Conservation (phyloP, 257 asterid genomes). For the Solanum lycopersicoides region DNA sequence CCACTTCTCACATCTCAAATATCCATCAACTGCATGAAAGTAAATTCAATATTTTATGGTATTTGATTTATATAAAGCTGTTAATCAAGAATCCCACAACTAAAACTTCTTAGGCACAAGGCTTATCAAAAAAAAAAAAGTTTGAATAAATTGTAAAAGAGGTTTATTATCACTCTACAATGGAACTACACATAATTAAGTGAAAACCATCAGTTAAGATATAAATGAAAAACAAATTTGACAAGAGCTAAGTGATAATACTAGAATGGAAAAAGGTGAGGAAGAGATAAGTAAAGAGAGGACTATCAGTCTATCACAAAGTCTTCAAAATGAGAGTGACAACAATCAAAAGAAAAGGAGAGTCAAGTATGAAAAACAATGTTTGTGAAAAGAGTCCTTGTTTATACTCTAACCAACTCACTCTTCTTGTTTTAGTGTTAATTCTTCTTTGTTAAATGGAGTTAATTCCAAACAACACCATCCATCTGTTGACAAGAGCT, state of each 20-base stretch:
- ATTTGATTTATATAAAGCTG: not conserved
- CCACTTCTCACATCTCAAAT: not conserved
- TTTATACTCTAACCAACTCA: not conserved
- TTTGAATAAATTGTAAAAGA: no score
- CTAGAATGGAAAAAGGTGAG: not conserved
- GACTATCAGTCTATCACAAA: not conserved
- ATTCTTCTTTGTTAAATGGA: not conserved
- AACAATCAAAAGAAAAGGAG: not conserved
- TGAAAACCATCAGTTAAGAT: not conserved
- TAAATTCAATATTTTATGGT: not conserved
- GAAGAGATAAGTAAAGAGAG: not conserved
- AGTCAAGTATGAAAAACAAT: not conserved
- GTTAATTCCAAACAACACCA: not conserved
- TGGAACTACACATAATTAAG: not conserved
- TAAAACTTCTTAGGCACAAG: not conserved
- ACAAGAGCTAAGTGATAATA: not conserved
- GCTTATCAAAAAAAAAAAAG: not conserved
- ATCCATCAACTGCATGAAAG: conserved; percentile 8
- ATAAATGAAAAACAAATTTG: not conserved
- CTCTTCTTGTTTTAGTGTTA: not conserved
- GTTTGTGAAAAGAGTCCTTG: not conserved
- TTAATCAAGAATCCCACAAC: not conserved
- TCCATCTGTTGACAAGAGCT: not conserved
- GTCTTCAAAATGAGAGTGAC: not conserved
- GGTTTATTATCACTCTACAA: not conserved